phyloP scores from a whole-genome alignment of 202 grass and related monocot species.

The Sporobolus alterniflorus region DNA sequence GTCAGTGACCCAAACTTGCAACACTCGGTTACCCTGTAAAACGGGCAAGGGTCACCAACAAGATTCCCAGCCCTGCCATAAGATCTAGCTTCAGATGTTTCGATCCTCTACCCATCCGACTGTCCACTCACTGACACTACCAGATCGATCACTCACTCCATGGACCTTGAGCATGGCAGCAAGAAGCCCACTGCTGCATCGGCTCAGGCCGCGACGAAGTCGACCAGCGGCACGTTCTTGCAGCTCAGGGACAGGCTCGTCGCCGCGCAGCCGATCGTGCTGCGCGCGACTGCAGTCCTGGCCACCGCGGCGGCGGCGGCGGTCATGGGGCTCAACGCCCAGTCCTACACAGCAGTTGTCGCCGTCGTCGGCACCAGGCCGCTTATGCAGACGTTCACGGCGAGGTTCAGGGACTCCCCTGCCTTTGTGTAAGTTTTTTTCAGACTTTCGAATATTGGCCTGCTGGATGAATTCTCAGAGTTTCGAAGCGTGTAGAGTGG shows the following conservation, averaged over 20 bases:
- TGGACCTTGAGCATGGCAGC: slow-evolving; percentile 59
- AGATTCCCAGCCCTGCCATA: neutral
- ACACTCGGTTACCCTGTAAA: neutral
- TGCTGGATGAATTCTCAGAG: neutral
- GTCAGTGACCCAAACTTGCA: slow-evolving; percentile 40
- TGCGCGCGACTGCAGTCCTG: slow-evolving; percentile 49
- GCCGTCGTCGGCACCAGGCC: slow-evolving; percentile 71
- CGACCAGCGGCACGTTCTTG: neutral
- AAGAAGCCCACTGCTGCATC: slow-evolving; percentile 24
- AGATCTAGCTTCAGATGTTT: slow-evolving; percentile 3
- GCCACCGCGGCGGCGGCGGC: slow-evolving; percentile 50
- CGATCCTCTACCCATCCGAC: slow-evolving; percentile 3
- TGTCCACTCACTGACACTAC: neutral
- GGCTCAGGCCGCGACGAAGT: neutral
- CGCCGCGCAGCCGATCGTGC: slow-evolving; percentile 19
- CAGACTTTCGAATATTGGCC: neutral
- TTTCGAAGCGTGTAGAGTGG: neutral
- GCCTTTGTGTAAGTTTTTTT: slow-evolving; percentile 64
- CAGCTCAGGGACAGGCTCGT: slow-evolving; percentile 44
- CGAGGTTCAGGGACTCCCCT: slow-evolving; percentile 65
- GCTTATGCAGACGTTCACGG: slow-evolving; percentile 66
- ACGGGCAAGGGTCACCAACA: neutral
- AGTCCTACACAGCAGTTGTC: slow-evolving; percentile 61
- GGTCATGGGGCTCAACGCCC: slow-evolving; percentile 72
- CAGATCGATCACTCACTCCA: slow-evolving; percentile 1